Base-by-base conservation (phyloP, 495 filamentous ascomycete genomes). In the Friedmanniomyces endolithicus region DNA sequence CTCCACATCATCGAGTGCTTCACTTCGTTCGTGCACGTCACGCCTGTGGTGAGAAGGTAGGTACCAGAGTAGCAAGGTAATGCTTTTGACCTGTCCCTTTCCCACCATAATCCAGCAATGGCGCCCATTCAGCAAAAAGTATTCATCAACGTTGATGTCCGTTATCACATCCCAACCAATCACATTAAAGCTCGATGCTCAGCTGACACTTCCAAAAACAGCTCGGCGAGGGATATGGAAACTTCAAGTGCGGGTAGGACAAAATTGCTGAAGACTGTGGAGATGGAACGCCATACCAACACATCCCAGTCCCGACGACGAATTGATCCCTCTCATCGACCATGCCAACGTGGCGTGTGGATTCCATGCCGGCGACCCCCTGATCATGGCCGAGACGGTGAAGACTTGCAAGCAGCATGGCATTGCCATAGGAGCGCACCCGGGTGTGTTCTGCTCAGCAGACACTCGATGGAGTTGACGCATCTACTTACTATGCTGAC, bases 291-390 rank as follows among this genome's bases (percentile, higher is more conserved):
- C 16, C 24, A 16, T 20, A 50, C 11, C 25, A 11, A 19, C 29
- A 33, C 24, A 6, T 19, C 29, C 2, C n/a, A 50, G 49, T 33
- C 78, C 79, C 7, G 80, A 83, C 52, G 72, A 74, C 16, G 77
- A 81, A 31, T 69, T 82, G 16, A 74, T 83, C 29, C 74, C 74
- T 22, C 17, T 63, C 27, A 59, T 82, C 56, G 78, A 82, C 55
- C 71, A 76, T 54, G 80, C 80, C n/a, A 83, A 84, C 57, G 60
- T 82, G 11, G 80, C 80, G 2, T 83, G 80, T 59, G 80, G 78
- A 6, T 81, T 82, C 60, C 80, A 81, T 56, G 75, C 72, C 44
- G 70, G 78, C 20, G 78, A 82, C 55, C 79, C 80, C 2, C 57
- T 78, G 0, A 77, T 80, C 50, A 84, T 84, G 79, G 63, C 70